Conservation (phyloP, 108 stramenopile species). For the Bacterosira constricta region DNA sequence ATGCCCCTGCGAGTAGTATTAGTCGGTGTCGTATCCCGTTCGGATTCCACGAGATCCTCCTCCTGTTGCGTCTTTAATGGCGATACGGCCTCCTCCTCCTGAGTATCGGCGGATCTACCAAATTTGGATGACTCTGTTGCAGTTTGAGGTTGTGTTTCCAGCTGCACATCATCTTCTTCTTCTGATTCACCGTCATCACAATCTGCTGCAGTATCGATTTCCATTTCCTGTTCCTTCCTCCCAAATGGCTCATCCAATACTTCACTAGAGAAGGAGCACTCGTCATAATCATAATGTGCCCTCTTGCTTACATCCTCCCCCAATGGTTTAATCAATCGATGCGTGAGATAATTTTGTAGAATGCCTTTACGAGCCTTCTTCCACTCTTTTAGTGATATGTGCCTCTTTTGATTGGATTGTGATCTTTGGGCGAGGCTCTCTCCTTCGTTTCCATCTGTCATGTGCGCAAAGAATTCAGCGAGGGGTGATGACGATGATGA, state of each 20-base stretch:
- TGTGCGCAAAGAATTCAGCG: neutral
- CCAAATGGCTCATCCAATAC: constrained; percentile 9
- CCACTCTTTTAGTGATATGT: constrained; percentile 15
- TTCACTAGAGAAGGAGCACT: constrained; percentile 8
- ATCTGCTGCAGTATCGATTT: neutral
- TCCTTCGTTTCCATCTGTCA: neutral
- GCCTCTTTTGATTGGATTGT: neutral
- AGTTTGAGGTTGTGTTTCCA: constrained; percentile 29
- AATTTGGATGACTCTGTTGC: neutral
- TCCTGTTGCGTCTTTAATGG: constrained; percentile 33
- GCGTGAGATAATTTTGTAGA: constrained; percentile 37
- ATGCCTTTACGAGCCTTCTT: constrained; percentile 20
- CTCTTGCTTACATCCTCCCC: neutral
- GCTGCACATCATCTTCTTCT: neutral
- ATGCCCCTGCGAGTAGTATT: neutral
- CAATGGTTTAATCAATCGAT: constrained; percentile 27
- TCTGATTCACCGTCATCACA: neutral
- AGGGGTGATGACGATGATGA: neutral
- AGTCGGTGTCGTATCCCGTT: neutral
- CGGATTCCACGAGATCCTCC: too few species aligned
- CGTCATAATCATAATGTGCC: constrained; percentile 4
- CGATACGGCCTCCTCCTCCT: neutral
- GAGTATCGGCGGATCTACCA: neutral
- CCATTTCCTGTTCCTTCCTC: neutral
- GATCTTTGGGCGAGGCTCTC: neutral